Evolutionary conservation across 140 eudicot species (phyloP), one percentile per base, ranked within the genome.

Genomic region (Ambrosia hybrid): DNA sequence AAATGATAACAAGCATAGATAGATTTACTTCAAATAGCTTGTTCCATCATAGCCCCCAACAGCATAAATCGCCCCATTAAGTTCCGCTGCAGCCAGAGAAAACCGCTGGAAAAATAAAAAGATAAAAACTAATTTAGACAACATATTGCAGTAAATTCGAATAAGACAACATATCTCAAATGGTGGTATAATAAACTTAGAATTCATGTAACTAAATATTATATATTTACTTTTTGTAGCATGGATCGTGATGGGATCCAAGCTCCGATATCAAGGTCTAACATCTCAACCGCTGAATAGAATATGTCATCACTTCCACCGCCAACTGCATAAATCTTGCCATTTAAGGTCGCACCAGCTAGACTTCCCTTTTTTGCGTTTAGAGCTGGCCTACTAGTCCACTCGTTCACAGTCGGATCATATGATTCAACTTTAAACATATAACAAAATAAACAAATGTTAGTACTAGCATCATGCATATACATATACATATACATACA

Each of bases 11-110:
- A 48, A 26, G 26, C 3, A 8, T 2, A 6, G 15, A 52, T 53
- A 70, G 2, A 52, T 26, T 43, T 79, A 92, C 98, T 79, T 82
- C 81, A 92, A 78, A 80, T 92, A 92, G 51, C 65, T 69, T 1
- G 21, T 74, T 58, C 96, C 98, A 70, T 92, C 96, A 73, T 68
- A 92, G 67, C 98, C 98, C 55, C 98, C 98, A 74, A 87, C 93
- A 71, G 89, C 96, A 84, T 92, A 92, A 70, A 92, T 53, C n/a
- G 84, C 92, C 76, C 94, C 98, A 56, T 89, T 89, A 49, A 87
- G 86, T 68, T 85, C 89, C 30, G 76, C 92, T 14, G 95, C 89
- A 76, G 92, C 96, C 73, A 85, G 84, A 78, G 91, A 84, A 84
- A 87, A 89, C 38, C 96, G 85, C 98, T 89, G 85, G 38, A 81